Evolutionary conservation across 208 protist species (phyloP).

Genomic region (Entamoeba invadens): DNA sequence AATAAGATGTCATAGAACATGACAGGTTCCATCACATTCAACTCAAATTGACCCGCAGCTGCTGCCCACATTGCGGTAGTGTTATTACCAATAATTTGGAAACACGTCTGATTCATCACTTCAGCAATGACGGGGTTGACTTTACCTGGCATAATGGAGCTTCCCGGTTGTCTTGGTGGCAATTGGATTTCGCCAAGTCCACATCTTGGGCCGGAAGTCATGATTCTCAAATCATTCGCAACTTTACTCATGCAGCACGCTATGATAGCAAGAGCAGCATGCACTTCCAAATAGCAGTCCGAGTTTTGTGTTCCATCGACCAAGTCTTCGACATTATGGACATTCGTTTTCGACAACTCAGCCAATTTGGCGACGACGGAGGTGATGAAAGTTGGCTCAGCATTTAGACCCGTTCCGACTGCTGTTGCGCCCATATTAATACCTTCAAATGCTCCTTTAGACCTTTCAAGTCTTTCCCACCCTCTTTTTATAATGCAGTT

Average conservation of each 20-base stretch:
- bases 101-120: slow-evolving; percentile 65
- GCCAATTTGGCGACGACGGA: not conserved
- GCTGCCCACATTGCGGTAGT: slow-evolving; percentile 52
- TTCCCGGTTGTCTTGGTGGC: slow-evolving; percentile 68
- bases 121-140: slow-evolving; percentile 72
- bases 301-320: not conserved
- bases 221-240: slow-evolving; percentile 65
- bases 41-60: slow-evolving; percentile 60
- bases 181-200: slow-evolving; percentile 54
- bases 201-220: slow-evolving; percentile 57
- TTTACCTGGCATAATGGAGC: slow-evolving; percentile 71
- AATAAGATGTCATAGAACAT: not conserved
- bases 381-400: not conserved
- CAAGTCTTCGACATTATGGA: not conserved
- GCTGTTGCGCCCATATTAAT: slow-evolving; percentile 68
- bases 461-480: slow-evolving; percentile 46
- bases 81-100: slow-evolving; percentile 68
- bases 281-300: not conserved
- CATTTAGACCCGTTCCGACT: slow-evolving; percentile 57
- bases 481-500: not conserved
- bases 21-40: slow-evolving; percentile 45
- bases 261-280: not conserved
- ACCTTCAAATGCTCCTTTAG: slow-evolving; percentile 45
- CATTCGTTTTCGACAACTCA: not conserved
- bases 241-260: slow-evolving; percentile 62